A percentile compares a stretch with the other conserved stretches of the same genome.
These are phyloP conservation scores for Cadophora gregata DNA, from an alignment of 2,329 filamentous ascomycete genomes.

Conservation along the genomic window DNA sequence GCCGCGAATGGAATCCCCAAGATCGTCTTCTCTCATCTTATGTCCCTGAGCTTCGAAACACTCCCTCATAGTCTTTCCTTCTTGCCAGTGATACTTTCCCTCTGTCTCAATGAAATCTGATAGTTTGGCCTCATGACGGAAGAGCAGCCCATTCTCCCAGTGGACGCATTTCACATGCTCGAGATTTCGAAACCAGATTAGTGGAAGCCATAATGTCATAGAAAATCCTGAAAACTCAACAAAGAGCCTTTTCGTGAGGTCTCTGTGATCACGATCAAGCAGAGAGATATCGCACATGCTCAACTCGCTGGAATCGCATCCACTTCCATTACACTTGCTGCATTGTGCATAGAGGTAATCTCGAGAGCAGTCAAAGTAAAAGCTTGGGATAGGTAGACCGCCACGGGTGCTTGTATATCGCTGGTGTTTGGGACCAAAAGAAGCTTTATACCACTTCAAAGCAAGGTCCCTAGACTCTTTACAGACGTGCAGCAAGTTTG, in stretches of 20 bases:
- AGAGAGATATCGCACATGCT: not conserved
- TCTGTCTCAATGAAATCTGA: not conserved
- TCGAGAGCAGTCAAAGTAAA: constrained; percentile 10
- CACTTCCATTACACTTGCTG: not conserved
- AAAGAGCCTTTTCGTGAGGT: not conserved
- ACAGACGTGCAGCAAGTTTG: constrained; percentile 13
- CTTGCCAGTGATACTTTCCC: not conserved
- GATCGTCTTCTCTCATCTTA: not conserved
- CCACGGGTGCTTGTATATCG: not conserved
- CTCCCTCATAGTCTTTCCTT: not conserved
- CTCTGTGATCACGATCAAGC: not conserved
- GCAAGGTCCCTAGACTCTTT: constrained; percentile 17
- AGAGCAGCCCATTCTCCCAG: not conserved
- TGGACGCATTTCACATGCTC: constrained; percentile 2
- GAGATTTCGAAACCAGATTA: not conserved
- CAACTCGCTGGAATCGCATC: too few relatives aligned
- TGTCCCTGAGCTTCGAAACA: not conserved
- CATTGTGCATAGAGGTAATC: constrained; percentile 9
- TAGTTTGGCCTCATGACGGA: not conserved
- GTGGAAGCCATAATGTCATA: not conserved
- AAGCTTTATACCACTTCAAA: constrained; percentile 6
- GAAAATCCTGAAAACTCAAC: not conserved
- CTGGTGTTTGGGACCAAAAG: not conserved
- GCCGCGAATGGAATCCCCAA: not conserved
- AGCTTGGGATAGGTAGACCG: too few relatives aligned